Conservation (phyloP, 129 eudicot genomes). For the Logfia minima region DNA sequence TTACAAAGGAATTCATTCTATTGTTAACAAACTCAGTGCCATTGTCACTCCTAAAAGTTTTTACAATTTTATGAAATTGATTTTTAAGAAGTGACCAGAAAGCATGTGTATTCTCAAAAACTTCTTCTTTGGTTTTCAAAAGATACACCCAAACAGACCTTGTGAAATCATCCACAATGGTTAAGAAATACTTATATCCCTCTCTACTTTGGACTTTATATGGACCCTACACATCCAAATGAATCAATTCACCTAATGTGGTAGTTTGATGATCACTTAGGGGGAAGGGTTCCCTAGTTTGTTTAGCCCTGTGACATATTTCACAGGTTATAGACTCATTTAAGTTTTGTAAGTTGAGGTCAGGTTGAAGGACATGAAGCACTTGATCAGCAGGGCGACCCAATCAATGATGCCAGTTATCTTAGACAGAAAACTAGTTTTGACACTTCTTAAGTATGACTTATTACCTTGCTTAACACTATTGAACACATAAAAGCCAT, state of each 20-base stretch:
- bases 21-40: no score
- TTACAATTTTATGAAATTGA: not conserved
- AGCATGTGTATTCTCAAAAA: no score
- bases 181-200: not conserved
- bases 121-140: not conserved
- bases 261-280: not conserved
- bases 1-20: no score
- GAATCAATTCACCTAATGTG: not conserved
- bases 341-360: not conserved
- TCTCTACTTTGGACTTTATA: not conserved
- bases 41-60: not conserved
- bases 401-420: not conserved
- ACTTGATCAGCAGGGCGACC: not conserved
- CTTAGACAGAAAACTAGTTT: not conserved
- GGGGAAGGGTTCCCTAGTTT: not conserved
- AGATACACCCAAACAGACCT: not conserved
- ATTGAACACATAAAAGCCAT: not conserved
- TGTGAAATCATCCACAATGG: not conserved
- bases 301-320: not conserved
- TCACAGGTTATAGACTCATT: not conserved
- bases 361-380: no score
- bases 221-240: not conserved
- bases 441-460: no score
- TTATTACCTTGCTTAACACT: not conserved
- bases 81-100: no score